Percentiles rank a stretch among this genome's conserved stretches.
Evolutionary conservation across 257 asterid species (phyloP).

Genomic region (Primulina eburnea): DNA sequence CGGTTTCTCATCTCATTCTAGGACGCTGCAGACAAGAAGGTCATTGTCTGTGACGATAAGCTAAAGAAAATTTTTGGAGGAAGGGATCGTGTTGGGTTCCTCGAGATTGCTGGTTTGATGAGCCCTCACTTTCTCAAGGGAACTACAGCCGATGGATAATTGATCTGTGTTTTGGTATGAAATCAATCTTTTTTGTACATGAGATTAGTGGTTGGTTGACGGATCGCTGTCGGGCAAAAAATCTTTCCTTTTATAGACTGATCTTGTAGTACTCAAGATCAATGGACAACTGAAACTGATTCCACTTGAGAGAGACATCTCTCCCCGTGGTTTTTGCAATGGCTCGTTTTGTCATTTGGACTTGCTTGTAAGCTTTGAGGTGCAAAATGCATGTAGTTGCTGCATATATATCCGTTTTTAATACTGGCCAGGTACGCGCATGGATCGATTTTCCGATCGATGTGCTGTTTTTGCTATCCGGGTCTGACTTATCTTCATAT

Average conservation of each 20-base stretch:
- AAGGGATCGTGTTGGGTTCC: constrained; percentile 82
- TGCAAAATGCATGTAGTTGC: not conserved
- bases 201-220: constrained; percentile 24
- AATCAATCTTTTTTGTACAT: constrained; percentile 33
- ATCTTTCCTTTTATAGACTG: constrained; percentile 1
- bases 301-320: not conserved
- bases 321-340: not conserved
- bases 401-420: not conserved
- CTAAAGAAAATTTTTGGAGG: constrained; percentile 71
- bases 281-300: not conserved
- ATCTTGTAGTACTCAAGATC: not conserved
- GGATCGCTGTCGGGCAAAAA: constrained; percentile 26
- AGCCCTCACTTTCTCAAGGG: constrained; percentile 75
- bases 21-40: constrained; percentile 85
- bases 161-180: constrained; percentile 21
- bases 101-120: constrained; percentile 85
- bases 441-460: not conserved
- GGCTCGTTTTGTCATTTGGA: not conserved
- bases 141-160: constrained; percentile 17
- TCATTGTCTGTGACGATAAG: constrained; percentile 82
- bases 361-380: not conserved
- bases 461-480: not conserved
- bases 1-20: constrained; percentile 19
- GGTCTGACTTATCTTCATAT: not conserved
- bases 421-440: not conserved